Percentiles rank a stretch among this genome's conserved stretches.
These are phyloP conservation scores for Geotrichum phurueaensis DNA, from an alignment of 1,139 yeast genomes.

Conservation along the genomic window DNA sequence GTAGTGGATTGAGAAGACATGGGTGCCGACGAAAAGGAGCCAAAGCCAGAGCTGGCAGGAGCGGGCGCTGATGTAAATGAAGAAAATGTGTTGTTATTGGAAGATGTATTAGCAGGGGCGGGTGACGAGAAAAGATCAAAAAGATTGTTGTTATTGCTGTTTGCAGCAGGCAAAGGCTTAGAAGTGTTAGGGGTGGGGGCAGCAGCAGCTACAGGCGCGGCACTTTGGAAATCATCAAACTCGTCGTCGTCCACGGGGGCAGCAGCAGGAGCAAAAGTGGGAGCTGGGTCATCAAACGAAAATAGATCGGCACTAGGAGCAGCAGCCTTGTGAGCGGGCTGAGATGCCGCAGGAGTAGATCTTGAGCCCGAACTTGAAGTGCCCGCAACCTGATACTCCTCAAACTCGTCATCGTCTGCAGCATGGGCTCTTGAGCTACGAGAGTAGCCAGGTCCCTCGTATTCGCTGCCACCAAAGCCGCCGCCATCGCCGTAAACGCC, in stretches of 20 bases:
- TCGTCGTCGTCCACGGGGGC: constrained; percentile 61
- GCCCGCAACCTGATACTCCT: constrained; percentile 54
- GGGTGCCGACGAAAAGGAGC: constrained; percentile 19
- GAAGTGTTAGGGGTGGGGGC: constrained; percentile 30
- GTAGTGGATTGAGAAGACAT: constrained; percentile 19
- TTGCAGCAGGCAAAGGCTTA: constrained; percentile 21
- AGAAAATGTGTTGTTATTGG: constrained; percentile 18
- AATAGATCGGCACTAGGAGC: constrained; percentile 45
- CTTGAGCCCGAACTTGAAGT: constrained; percentile 12
- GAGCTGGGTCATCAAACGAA: constrained; percentile 41
- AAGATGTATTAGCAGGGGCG: constrained; percentile 19
- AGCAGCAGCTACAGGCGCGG: constrained; percentile 36
- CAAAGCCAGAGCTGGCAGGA: constrained; percentile 23
- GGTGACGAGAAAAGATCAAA: constrained; percentile 25
- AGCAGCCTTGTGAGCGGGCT: constrained; percentile 24
- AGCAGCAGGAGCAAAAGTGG: constrained; percentile 23
- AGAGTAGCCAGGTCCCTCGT: constrained; percentile 33
- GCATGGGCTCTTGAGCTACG: constrained; percentile 23
- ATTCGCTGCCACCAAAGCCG: constrained; percentile 47
- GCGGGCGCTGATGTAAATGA: constrained; percentile 24
- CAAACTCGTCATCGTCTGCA: constrained; percentile 41
- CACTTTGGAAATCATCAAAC: constrained; percentile 90
- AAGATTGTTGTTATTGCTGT: constrained; percentile 19
- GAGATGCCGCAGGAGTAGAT: constrained; percentile 14
- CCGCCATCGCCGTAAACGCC: constrained; percentile 79